These are phyloP conservation scores for Epicoccum sorghinum DNA, from an alignment of 2,329 filamentous ascomycete genomes.

Conservation along the genomic window DNA sequence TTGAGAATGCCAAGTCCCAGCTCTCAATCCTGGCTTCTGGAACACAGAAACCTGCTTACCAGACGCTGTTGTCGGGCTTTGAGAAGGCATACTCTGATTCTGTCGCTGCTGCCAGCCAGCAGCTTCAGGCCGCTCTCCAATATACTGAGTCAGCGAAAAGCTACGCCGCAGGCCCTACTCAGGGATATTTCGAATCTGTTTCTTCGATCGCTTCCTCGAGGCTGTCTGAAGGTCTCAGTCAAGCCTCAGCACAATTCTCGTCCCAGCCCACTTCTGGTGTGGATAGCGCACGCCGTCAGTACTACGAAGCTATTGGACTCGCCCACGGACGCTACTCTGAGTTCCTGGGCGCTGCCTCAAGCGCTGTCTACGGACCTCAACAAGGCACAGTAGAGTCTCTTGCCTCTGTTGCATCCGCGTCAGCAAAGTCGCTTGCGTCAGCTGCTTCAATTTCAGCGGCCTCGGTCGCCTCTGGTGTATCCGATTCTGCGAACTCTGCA, in stretches of 20 bases:
- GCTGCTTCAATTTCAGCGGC: slow-evolving; percentile 55
- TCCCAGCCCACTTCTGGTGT: slow-evolving; percentile 64
- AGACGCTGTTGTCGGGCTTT: slow-evolving; percentile 72
- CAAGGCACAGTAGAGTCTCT: slow-evolving; percentile 44
- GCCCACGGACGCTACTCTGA: slow-evolving; percentile 80
- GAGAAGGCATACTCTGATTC: slow-evolving; percentile 72
- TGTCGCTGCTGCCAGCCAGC: slow-evolving; percentile 65
- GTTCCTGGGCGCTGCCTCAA: slow-evolving; percentile 74
- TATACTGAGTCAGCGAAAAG: slow-evolving; percentile 49
- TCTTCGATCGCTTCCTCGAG: slow-evolving; percentile 73
- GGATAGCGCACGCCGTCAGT: slow-evolving; percentile 68
- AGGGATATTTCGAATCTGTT: slow-evolving; percentile 61
- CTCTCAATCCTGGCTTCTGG: slow-evolving; percentile 72
- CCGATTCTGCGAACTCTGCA: slow-evolving; percentile 44
- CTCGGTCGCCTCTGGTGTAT: slow-evolving; percentile 54
- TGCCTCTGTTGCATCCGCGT: slow-evolving; percentile 47
- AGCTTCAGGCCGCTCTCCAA: slow-evolving; percentile 61
- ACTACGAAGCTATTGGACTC: slow-evolving; percentile 78
- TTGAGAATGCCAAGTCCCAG: slow-evolving; percentile 68
- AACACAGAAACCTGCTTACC: slow-evolving; percentile 70
- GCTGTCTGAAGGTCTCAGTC: slow-evolving; percentile 71
- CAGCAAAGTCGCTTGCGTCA: slow-evolving; percentile 50
- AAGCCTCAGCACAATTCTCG: slow-evolving; percentile 74
- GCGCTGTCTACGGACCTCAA: slow-evolving; percentile 64
- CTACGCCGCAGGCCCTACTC: slow-evolving; percentile 50